A percentile compares a stretch with the other conserved stretches of the same genome.
These are phyloP conservation scores for Metschnikowia corniflorae DNA, from an alignment of 805 yeast species.

Conservation along the genomic window DNA sequence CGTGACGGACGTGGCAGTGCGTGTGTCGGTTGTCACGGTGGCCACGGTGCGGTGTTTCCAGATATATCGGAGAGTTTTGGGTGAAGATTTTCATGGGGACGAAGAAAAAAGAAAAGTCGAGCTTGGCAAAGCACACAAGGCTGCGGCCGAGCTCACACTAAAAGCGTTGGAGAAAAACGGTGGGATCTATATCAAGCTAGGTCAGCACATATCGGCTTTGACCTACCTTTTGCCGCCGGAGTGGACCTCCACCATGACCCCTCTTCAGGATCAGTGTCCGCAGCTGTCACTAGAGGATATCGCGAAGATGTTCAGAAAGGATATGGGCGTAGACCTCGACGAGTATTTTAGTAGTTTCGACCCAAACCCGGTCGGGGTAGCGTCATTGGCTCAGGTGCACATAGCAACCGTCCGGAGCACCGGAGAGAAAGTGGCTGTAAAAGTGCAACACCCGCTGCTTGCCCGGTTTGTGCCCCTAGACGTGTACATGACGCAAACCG, in stretches of 20 bases:
- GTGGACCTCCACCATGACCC: slow-evolving; percentile 95
- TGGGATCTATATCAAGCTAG: slow-evolving; percentile 89
- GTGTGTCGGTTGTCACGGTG: slow-evolving; percentile 59
- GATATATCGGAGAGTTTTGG: slow-evolving; percentile 59
- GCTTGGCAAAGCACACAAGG: slow-evolving; percentile 61
- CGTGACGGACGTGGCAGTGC: slow-evolving; percentile 34
- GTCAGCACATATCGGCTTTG: slow-evolving; percentile 91
- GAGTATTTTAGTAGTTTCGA: slow-evolving; percentile 69
- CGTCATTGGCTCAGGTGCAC: slow-evolving; percentile 96
- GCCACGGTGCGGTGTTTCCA: slow-evolving; percentile 75
- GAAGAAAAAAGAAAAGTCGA: slow-evolving; percentile 46
- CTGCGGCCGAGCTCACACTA: slow-evolving; percentile 76
- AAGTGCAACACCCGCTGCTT: slow-evolving; percentile 88
- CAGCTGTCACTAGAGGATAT: slow-evolving; percentile 69
- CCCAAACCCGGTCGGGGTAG: slow-evolving; percentile 83
- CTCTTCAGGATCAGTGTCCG: slow-evolving; percentile 90
- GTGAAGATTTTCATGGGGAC: slow-evolving; percentile 36
- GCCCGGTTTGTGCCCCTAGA: slow-evolving; percentile 89
- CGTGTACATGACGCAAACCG: slow-evolving; percentile 69
- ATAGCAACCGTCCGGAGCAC: slow-evolving; percentile 55
- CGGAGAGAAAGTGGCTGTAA: slow-evolving; percentile 83
- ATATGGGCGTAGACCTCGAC: slow-evolving; percentile 56
- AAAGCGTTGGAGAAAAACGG: slow-evolving; percentile 81
- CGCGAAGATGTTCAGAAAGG: slow-evolving; percentile 59
- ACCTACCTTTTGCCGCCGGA: slow-evolving; percentile 86